Base-by-base conservation (phyloP, 2,329 filamentous ascomycete genomes). In the Fusarium liriodendri region DNA sequence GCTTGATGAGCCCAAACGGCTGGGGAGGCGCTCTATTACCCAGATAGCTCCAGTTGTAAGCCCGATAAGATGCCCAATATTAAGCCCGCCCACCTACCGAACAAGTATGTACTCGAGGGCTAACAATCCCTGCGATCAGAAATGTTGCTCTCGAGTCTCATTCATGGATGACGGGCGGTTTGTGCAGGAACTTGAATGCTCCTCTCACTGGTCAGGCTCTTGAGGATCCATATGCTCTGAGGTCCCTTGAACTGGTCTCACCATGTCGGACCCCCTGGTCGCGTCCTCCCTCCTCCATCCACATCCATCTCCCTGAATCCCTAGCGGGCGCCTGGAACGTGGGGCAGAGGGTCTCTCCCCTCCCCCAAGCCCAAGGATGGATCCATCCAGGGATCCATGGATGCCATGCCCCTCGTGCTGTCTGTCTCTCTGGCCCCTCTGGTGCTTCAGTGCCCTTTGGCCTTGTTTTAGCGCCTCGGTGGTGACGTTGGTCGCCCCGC, bases 401-500 rank as follows among this genome's bases (percentile, higher is more conserved):
- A 29, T 52, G 47, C 27, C 47, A 52, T 62, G 50, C 45, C 60
- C 62, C 45, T 67, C 42, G 22, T 47, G 42, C 42, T 47, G 42
- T 47, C 55, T 57, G 38, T 20, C 35, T 42, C 62, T 50, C 52
- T 37, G 27, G 33, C 54, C 50, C 38, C 33, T 58, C 54, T 58
- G 33, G 14, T 37, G 42, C 58, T 66, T 52, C 57, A 62, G 59
- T 57, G 38, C 37, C 35, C 62, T 42, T 60, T 58, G 60, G 50
- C 54, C 62, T 64, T 62, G 60, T 66, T 69, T 66, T 74, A 70
- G 71, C 71, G 69, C 62, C 47, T 25, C 64, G 57, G n/a, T 35
- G 63, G 69, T 74, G 71, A 74, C 69, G 71, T 72, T 74, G 58
- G 65, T 68, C 42, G 66, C 69, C 71, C 69, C 71, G 63, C 66